Conservation (phyloP, 441 rosid genomes). For the Capsella rubella region DNA sequence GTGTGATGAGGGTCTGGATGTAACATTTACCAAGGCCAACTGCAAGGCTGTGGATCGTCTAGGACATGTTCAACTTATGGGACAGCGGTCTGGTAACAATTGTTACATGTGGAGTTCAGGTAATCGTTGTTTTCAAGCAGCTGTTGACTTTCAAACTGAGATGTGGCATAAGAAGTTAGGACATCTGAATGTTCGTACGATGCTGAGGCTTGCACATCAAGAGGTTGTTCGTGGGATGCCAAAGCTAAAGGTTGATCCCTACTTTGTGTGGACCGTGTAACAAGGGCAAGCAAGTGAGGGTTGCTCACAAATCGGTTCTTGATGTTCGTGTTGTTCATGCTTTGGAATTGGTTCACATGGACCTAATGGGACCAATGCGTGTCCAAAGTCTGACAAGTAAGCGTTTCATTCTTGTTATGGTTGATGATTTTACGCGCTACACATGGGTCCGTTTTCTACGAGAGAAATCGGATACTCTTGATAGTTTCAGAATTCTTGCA, state of each 20-base stretch:
- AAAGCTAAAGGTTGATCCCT: not conserved
- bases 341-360: not conserved
- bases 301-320: accelerated
- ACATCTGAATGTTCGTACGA: not conserved
- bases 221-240: not conserved
- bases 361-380: not conserved
- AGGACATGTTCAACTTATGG: accelerated
- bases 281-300: not conserved
- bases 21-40: too few species aligned
- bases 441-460: not conserved
- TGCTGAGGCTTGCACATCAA: not conserved
- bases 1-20: too few species aligned
- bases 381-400: not conserved
- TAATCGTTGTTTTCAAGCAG: accelerated
- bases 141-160: too few species aligned
- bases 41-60: too few species aligned
- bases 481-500: not conserved
- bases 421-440: not conserved
- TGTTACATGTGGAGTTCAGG: too few species aligned
- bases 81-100: too few species aligned
- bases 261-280: not conserved
- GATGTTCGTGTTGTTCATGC: accelerated
- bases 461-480: not conserved
- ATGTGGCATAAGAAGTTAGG: too few species aligned
- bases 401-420: not conserved